Base-by-base conservation (phyloP, 2,329 filamentous ascomycete species). In the Biscogniauxia mediterranea region DNA sequence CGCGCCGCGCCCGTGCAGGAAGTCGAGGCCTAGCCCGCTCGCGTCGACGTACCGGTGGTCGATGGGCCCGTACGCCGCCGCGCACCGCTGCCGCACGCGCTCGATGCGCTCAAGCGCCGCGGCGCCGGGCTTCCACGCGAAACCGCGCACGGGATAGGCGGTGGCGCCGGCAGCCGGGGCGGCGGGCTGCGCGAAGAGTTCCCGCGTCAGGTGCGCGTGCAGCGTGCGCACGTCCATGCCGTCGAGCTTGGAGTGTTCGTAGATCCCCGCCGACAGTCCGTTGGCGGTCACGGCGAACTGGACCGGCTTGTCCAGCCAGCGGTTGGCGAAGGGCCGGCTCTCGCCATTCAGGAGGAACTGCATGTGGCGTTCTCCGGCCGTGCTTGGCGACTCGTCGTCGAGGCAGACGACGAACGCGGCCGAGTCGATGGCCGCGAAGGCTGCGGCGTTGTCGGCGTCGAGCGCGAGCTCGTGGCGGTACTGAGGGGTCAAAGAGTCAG, bases 221-320 rank as follows among this genome's bases (percentile, higher is more conserved):
- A 65, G 51, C n/a, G 19, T 20, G 5, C 61, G 62, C 2, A 52
- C 62, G 28, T 68, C 64, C 1, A 65, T 52, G 5, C 59, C 64
- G 21, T 68, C 66, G 6, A 66, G 15, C 50, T 68, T 68, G n/a
- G 66, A 32, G 21, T 68, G 66, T 23, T 66, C 64, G 46, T 56
- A 62, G 2, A 60, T 57, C 1, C 49, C 62, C 1, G 59, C 62
- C 3, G 66, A 68, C 4, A 61, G 11, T 1, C 66, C 66, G 49
- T 68, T 66, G 15, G 61, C 59, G 4, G 64, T 60, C 13, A 68
- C 59, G 42, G 51, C 49, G 19, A 68, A 58, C 23, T 66, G 59
- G 6, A 63, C 25, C 0, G 62, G 20, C 57, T 68, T 66, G 50
- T 68, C 66, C 2, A 66, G 56, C 66, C 64, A 68, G 13, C 64